Percentiles rank a stretch among this genome's conserved stretches.
phyloP scores from a whole-genome alignment of 1,284 basidiomycete species.

The Phlebopus sp. region DNA sequence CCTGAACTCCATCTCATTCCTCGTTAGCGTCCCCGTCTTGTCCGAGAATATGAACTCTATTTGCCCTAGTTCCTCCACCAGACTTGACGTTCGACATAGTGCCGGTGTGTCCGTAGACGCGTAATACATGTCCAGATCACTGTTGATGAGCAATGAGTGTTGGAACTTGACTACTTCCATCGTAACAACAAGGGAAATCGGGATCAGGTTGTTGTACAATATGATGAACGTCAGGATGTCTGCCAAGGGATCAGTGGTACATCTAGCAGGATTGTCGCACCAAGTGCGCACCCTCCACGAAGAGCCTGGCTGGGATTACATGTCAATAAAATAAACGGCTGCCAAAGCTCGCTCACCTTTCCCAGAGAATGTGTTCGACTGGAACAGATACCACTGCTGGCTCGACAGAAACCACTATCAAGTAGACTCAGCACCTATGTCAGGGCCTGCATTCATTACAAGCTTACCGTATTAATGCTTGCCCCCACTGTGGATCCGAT shows the following conservation, averaged over 20 bases:
- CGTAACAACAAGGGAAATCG: constrained; percentile 98
- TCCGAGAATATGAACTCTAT: constrained; percentile 99
- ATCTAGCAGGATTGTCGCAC: constrained; percentile 8
- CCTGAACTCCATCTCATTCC: constrained; percentile 98
- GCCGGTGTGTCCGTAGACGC: constrained; percentile 93
- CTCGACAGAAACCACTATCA: constrained; percentile 76
- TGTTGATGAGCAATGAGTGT: constrained; percentile 96
- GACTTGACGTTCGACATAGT: constrained; percentile 92
- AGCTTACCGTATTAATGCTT: constrained; percentile 68
- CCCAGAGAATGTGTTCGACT: constrained; percentile 52
- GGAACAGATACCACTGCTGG: constrained; percentile 82
- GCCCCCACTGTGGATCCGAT: constrained; percentile 91
- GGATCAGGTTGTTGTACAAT: constrained; percentile 98
- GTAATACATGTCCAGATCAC: constrained; percentile 96
- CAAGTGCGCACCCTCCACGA: constrained; percentile 65
- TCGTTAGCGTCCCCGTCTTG: constrained; percentile 96
- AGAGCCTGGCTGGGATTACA: constrained; percentile 58
- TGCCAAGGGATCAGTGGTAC: constrained; percentile 25
- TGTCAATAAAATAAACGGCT: constrained; percentile 4
- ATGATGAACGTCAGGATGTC: constrained; percentile 99
- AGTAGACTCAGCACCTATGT: not conserved
- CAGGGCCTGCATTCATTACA: not conserved
- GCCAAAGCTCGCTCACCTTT: constrained; percentile 48
- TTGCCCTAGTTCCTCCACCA: constrained; percentile 98
- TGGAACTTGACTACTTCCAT: constrained; percentile 99